Evolutionary conservation across 768 basidiomycete genomes (phyloP), one percentile per base, ranked within the genome.

Genomic region (Boletellus emodensis): DNA sequence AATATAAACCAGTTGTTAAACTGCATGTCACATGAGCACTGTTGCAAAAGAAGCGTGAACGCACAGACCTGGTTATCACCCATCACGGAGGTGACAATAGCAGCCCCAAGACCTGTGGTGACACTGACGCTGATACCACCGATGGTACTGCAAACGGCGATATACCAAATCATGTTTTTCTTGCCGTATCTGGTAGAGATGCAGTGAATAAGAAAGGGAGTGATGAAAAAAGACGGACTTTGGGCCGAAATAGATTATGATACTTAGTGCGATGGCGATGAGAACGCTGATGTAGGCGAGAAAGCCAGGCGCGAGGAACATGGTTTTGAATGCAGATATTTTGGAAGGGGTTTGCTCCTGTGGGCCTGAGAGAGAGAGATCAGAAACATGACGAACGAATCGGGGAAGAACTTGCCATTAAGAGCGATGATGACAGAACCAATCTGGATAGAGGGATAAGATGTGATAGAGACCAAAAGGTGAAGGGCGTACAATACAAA

Each of bases 41-140:
- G 33, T 26, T 14, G 22, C 6, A n/a, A 15, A 5, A 3, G 30
- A 30, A 20, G 7, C 26, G 6, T n/a, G 51, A 15, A 43, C 26
- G 41, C 28, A 67, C 76, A 2, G 38, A 82, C 87, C 79, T 91
- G 90, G 67, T 88, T 92, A 54, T 87, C 75, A 35, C 88, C 88
- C 72, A 77, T 71, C 5, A 76, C 81, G 37, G 82, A 82, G 43
- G 87, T 84, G 24, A 99, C 85, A 60, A 98, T 96, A 18, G 93
- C 87, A 38, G 90, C 76, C 40, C 96, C 94, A 34, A 97, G 78
- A 32, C 96, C 95, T 30, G 92, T 94, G 13, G 94, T 95, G 48
- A 95, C 94, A 59, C 88, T 91, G 57, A 95, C 92, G 50, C 87
- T 90, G 42, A 95, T 85, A 0, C 96, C 96, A 15, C 96, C 96